Evolutionary conservation across 768 basidiomycete genomes (phyloP), one percentile per base, ranked within the genome.

Genomic region (Pleurotus tuoliensis): DNA sequence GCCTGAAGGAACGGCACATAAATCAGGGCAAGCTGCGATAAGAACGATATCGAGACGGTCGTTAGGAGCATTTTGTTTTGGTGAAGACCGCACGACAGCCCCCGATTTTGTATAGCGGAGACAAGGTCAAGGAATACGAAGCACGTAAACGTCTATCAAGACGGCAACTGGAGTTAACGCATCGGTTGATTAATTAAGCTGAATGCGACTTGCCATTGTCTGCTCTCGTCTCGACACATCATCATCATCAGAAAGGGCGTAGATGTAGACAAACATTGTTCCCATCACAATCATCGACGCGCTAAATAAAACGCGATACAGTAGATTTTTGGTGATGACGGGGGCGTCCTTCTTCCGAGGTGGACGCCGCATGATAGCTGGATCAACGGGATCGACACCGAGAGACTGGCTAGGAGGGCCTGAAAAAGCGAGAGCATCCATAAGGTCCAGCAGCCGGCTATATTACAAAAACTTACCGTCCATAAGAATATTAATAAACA

Each of bases 401-500:
- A 98, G 79, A 54, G 93, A 94, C 69, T 97, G 94, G 65, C 92
- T 94, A 3, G 94, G 94, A 8, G 94, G 94, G 7, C 93, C 92
- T 94, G 66, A 43, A 56, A 60, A 15, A 16, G 47, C 7, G 58
- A 55, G 18, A 61, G 51, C 22, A 40, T 55, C n/a, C 27, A 20
- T 47, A 50, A 45, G 45, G 48, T 61, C n/a, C 46, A 18, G 38
- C 4, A 9, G 37, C 40, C 46, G n/a, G 7, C 41, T 47, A 7
- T 30, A 40, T 16, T 53, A 22, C 51, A 25, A 30, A 16, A 15
- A 70, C 80, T 34, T 56, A 88, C 94, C 94, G 61, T 98, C 96
- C 95, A 98, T 98, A 47, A 98, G 82, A 67, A 98, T 97, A 73
- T 98, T 98, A 66, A 98, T 98, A 68, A 97, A 98, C n/a, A 98